phyloP scores from a whole-genome alignment of 169 alveolate genomes.

The Cryptosporidium ubiquitum region DNA sequence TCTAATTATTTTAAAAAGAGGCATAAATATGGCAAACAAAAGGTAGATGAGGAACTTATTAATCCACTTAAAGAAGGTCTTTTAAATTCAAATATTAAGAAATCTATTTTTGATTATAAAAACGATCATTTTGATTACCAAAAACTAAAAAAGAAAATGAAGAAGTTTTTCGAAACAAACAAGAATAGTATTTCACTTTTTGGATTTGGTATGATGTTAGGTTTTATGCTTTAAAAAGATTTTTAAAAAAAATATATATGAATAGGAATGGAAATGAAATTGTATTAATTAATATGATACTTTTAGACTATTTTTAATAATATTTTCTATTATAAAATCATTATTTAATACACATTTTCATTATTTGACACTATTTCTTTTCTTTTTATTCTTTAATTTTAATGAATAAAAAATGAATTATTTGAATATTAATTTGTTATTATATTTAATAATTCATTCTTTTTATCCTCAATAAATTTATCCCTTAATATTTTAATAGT shows the following conservation, averaged over 20 bases:
- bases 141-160: conserved; percentile 36
- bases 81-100: conserved; percentile 31
- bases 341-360: not conserved
- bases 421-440: not conserved
- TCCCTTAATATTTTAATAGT: conserved; percentile 55
- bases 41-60: conserved; percentile 22
- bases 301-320: not conserved
- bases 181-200: conserved; percentile 24
- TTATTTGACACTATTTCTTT: not conserved
- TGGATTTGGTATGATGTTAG: conserved; percentile 50
- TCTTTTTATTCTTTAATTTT: too few species aligned
- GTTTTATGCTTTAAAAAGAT: conserved; percentile 3
- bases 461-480: conserved; percentile 35
- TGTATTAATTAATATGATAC: not conserved
- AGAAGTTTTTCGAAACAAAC: conserved; percentile 39
- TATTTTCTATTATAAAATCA: not conserved
- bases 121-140: conserved; percentile 6
- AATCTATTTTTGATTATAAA: conserved; percentile 28
- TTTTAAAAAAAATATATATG: not conserved
- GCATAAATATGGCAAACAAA: conserved; percentile 1
- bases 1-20: conserved; percentile 2
- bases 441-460: conserved; percentile 28
- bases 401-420: not conserved
- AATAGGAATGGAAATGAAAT: not conserved
- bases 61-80: conserved; percentile 51